Conservation (phyloP, 352 stramenopile species). For the Stephanocyclus meneghinianus region DNA sequence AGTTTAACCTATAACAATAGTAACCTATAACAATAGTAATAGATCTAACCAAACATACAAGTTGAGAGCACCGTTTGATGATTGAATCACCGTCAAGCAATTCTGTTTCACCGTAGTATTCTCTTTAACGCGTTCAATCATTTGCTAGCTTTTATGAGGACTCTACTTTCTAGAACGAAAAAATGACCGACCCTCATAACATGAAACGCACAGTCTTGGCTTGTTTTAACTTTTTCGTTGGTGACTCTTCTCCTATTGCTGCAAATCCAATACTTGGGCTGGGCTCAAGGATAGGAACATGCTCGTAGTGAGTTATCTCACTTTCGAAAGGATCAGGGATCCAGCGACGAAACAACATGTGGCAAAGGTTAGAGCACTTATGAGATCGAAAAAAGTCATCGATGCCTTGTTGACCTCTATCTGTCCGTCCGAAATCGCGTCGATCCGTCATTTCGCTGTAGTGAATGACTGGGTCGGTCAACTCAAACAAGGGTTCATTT, state of each 20-base stretch:
- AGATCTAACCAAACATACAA: no score
- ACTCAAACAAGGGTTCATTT: conserved; percentile 16
- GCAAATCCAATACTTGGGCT: neutral
- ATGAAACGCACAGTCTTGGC: conserved; percentile 4
- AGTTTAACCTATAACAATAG: no score
- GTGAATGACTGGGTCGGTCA: conserved; percentile 53
- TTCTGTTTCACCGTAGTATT: no score
- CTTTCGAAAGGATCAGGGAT: conserved; percentile 12
- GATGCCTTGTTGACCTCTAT: conserved; percentile 31
- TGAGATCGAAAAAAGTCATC: conserved; percentile 17
- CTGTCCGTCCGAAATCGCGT: conserved; percentile 13
- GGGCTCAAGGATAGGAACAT: neutral
- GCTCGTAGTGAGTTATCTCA: conserved; percentile 9
- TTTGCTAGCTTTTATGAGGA: neutral
- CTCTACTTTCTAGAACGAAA: no score
- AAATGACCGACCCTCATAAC: neutral
- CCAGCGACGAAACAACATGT: conserved; percentile 21
- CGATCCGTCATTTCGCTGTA: conserved; percentile 9
- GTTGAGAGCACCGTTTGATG: no score
- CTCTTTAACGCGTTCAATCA: neutral
- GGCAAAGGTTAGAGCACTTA: conserved; percentile 25
- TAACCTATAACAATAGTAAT: no score
- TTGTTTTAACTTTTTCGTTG: neutral
- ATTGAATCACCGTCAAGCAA: no score
- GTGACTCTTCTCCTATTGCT: neutral